Evolutionary conservation across 176 grass and related monocot genomes (phyloP).

Genomic region (Cocos nucifera): DNA sequence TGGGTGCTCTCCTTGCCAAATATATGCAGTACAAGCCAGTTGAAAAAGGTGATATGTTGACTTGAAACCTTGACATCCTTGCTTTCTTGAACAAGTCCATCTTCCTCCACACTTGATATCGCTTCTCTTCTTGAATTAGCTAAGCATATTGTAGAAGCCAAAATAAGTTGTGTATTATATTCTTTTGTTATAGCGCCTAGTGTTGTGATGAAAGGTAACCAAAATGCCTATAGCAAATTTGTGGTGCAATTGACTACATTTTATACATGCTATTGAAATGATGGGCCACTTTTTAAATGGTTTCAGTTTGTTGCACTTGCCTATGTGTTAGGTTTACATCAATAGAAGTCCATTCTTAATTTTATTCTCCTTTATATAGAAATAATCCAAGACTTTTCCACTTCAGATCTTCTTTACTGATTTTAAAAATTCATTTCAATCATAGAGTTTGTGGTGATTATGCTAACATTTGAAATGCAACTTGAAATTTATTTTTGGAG

Average conservation of each 20-base stretch:
- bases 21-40: conserved; percentile 42
- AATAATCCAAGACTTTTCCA: background rate
- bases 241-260: too few relatives aligned
- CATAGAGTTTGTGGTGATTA: conserved; percentile 60
- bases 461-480: conserved; percentile 65
- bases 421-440: conserved; percentile 9
- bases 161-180: too few relatives aligned
- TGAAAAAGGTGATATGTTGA: conserved; percentile 48
- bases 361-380: too few relatives aligned
- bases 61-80: background rate
- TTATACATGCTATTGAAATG: too few relatives aligned
- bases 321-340: too few relatives aligned
- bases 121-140: background rate
- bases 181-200: too few relatives aligned
- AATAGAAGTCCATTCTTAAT: too few relatives aligned
- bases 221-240: too few relatives aligned
- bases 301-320: too few relatives aligned
- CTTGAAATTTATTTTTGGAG: conserved; percentile 65
- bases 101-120: background rate
- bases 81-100: background rate
- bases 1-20: conserved; percentile 34
- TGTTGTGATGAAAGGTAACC: too few relatives aligned
- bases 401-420: background rate
- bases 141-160: background rate
- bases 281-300: too few relatives aligned